A percentile compares a stretch with the other conserved stretches of the same genome.
These are phyloP conservation scores for Neofusicoccum sp. DNA, from an alignment of 2,329 filamentous ascomycete genomes.

Conservation along the genomic window DNA sequence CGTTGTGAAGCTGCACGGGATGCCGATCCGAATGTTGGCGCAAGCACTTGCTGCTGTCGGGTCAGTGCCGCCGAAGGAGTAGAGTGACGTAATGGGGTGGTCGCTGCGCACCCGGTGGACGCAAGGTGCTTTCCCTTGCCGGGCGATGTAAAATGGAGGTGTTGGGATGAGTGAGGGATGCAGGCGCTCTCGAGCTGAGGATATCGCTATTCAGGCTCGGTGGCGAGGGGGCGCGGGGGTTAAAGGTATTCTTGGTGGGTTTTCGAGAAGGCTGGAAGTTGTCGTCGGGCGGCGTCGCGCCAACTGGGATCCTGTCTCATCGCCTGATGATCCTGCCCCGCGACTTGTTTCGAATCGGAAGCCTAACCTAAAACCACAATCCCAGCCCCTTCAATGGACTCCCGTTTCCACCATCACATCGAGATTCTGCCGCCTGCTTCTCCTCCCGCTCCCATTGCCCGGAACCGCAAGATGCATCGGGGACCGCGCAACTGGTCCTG, in stretches of 20 bases:
- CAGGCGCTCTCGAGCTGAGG: background rate
- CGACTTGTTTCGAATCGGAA: slow-evolving; percentile 3
- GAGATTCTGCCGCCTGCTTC: background rate
- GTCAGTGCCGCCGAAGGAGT: background rate
- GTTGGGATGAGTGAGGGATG: background rate
- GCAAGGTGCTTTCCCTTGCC: slow-evolving; percentile 1
- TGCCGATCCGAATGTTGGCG: slow-evolving; percentile 16
- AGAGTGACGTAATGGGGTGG: slow-evolving; percentile 14
- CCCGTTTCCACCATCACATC: background rate
- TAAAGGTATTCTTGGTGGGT: slow-evolving; percentile 1
- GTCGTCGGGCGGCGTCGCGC: slow-evolving; percentile 9
- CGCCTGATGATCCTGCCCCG: slow-evolving; percentile 8
- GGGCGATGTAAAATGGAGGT: background rate
- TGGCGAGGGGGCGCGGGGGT: background rate
- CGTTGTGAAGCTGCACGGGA: slow-evolving; percentile 9
- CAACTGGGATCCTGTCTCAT: slow-evolving; percentile 1
- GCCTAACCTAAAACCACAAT: background rate
- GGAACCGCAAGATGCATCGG: background rate
- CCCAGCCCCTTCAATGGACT: slow-evolving; percentile 1
- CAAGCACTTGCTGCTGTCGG: slow-evolving; percentile 2
- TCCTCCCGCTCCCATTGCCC: background rate
- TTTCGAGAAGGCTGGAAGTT: slow-evolving; percentile 12
- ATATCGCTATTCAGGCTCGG: background rate
- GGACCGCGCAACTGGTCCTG: background rate
- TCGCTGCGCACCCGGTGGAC: background rate